Evolutionary conservation across 1,139 yeast species (phyloP).

Genomic region (Ogataea hybrid): DNA sequence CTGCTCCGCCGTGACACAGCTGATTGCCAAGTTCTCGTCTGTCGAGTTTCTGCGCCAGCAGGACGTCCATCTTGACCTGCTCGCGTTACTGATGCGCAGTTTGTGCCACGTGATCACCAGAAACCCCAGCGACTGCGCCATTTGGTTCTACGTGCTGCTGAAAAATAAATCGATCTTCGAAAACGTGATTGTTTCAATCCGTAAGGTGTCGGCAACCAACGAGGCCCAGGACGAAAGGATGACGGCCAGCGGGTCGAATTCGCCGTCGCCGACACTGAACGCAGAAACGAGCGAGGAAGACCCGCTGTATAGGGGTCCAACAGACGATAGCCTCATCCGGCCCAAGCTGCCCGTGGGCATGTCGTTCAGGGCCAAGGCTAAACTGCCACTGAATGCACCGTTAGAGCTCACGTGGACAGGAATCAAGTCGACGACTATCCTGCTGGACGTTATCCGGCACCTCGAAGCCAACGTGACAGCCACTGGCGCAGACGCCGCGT

Average conservation of each 20-base stretch:
- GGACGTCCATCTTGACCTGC: conserved; percentile 51
- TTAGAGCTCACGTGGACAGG: conserved; percentile 63
- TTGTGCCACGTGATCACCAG: conserved; percentile 50
- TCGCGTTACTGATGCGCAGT: conserved; percentile 57
- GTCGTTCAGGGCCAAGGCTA: conserved; percentile 59
- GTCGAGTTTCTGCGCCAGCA: conserved; percentile 42
- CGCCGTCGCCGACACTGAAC: conserved; percentile 8
- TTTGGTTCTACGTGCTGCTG: conserved; percentile 50
- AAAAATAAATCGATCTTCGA: conserved; percentile 36
- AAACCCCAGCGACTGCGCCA: conserved; percentile 49
- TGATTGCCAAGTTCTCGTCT: conserved; percentile 46
- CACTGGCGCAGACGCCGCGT: conserved; percentile 13
- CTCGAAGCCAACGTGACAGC: conserved; percentile 39
- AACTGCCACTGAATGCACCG: conserved; percentile 50
- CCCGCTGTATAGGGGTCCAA: conserved; percentile 1
- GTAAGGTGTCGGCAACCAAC: conserved; percentile 19
- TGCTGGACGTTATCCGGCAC: conserved; percentile 43
- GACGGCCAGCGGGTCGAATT: conserved; percentile 9
- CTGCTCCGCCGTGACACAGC: conserved; percentile 52
- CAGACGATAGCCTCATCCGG: conserved; percentile 27
- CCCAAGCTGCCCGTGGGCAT: conserved; percentile 59
- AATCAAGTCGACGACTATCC: conserved; percentile 43
- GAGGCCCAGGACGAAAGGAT: conserved; percentile 1
- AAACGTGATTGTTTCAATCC: conserved; percentile 20
- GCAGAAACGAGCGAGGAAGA: conserved; percentile 5